Base-by-base conservation (phyloP, 768 basidiomycete species). In the Boletus sp. region DNA sequence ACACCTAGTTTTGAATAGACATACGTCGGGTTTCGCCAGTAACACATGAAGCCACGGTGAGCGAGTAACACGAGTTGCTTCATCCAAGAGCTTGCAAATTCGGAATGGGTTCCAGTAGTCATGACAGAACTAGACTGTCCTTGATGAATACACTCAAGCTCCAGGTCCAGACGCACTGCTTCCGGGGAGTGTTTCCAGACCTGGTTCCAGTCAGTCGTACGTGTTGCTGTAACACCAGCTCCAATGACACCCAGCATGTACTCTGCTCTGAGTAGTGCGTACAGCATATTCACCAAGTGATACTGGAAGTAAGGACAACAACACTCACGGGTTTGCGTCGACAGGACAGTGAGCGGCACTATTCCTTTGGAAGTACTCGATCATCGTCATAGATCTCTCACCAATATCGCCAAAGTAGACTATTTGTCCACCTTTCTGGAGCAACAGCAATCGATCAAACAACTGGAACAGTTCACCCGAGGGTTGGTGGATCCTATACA, bases 331-430 rank as follows among this genome's bases (percentile, higher is more conserved):
- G 37, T 69, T 69, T 29, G 59, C 69, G 15, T 66, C 12, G 1
- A 60, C 29, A 17, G 50, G 29, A 47, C 68, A 69, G 14, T 6
- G 36, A 44, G 55, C 20, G 0, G 67, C 70, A 4, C 65, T 67
- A n/a, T 67, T 61, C 30, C 50, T 55, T 40, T 69, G 42, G 28
- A 70, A 70, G 32, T 70, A 71, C 7, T 54, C 46, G 29, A 67
- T 59, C 50, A 70, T 42, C 2, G 50, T 59, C 37, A 42, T 58
- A 0, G 70, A 71, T 50, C 18, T 55, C 53, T 67, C 59, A 1
- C 69, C 68, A 3, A 70, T 59, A 37, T 73, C 71, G 9, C 88
- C 87, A 60, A 87, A 88, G 71, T 88, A 91, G 8, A 86, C 86
- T 4, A 79, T 86, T 62, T 87, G 73, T 47, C 83, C 83, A n/a